A percentile compares a stretch with the other conserved stretches of the same genome.
phyloP scores from a whole-genome alignment of 2,329 filamentous ascomycete species.

The Clarireedia paspali region DNA sequence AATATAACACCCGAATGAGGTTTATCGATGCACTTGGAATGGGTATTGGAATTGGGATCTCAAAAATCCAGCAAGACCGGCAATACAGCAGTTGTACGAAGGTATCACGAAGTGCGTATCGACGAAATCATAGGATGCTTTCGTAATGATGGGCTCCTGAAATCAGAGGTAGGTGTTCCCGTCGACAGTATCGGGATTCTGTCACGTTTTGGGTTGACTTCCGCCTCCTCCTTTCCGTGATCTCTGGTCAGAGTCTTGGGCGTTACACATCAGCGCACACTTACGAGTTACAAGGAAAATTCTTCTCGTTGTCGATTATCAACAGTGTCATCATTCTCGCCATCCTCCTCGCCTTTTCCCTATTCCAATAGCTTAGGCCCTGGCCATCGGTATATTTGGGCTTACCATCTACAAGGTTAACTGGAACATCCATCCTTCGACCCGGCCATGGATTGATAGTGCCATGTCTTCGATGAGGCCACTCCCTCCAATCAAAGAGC shows the following conservation, averaged over 20 bases:
- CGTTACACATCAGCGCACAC: not conserved
- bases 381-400: not conserved
- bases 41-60: not conserved
- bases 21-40: not conserved
- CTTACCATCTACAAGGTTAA: not conserved
- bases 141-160: no score
- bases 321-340: not conserved
- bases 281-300: not conserved
- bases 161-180: no score
- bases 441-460: not conserved
- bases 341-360: not conserved
- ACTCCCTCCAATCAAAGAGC: not conserved
- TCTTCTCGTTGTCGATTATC: not conserved
- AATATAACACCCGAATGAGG: not conserved
- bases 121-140: no score
- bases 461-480: not conserved
- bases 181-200: no score
- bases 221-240: no score
- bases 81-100: not conserved
- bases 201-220: no score
- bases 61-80: not conserved
- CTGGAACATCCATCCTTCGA: not conserved
- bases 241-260: not conserved
- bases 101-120: not conserved
- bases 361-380: not conserved